Evolutionary conservation across 257 asterid species (phyloP).

Genomic region (Pogostemon cablin): DNA sequence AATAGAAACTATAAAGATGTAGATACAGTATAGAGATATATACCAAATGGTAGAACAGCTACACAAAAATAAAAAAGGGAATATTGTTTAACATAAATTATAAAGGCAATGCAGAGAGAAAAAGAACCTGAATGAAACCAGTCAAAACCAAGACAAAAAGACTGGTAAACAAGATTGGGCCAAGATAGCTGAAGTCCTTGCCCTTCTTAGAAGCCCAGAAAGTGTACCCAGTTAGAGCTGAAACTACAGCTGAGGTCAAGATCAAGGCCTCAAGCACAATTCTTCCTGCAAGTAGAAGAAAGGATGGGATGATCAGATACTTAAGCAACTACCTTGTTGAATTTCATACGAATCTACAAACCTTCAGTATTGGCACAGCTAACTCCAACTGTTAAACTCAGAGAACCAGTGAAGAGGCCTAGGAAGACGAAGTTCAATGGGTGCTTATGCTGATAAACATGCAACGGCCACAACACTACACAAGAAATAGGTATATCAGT

Average conservation of each 20-base stretch:
- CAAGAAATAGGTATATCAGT: constrained; percentile 29
- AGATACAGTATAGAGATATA: not conserved
- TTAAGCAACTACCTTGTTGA: not conserved
- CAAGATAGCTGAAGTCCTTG: constrained; percentile 92
- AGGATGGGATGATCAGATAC: constrained; percentile 17
- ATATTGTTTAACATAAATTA: constrained; percentile 21
- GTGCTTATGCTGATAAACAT: constrained; percentile 86
- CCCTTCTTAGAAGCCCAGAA: constrained; percentile 99
- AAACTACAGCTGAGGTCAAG: constrained; percentile 92
- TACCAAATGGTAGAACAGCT: not conserved
- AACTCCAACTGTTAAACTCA: constrained; percentile 90
- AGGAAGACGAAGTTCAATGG: constrained; percentile 92
- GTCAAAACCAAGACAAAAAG: constrained; percentile 79
- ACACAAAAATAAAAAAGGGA: not conserved
- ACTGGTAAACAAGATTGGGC: constrained; percentile 94
- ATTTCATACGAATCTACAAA: constrained; percentile 37
- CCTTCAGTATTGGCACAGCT: constrained; percentile 98
- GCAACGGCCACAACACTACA: constrained; percentile 89
- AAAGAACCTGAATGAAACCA: constrained; percentile 77
- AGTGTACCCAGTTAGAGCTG: constrained; percentile 85
- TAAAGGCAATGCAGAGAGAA: not conserved
- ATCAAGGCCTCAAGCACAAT: constrained; percentile 91
- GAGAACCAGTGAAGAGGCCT: constrained; percentile 81
- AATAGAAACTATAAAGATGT: not conserved
- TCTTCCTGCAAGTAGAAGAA: constrained; percentile 55